Conservation (phyloP, 768 basidiomycete genomes). For the Pholiota molesta region DNA sequence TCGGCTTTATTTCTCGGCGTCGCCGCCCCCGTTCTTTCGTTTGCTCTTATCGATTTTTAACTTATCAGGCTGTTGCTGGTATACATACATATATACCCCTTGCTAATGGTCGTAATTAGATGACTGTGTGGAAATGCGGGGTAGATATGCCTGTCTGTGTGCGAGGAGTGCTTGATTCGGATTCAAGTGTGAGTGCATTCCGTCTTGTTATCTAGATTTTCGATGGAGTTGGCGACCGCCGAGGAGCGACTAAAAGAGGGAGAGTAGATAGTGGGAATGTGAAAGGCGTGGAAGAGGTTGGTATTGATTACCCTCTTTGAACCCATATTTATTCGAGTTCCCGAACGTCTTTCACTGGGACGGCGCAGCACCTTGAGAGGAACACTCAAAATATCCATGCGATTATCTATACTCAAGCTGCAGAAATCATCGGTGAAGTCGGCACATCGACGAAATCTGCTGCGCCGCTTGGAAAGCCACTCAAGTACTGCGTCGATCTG, state of each 20-base stretch:
- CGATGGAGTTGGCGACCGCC: not conserved
- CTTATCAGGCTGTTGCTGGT: conserved; percentile 16
- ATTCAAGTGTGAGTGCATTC: too few relatives aligned
- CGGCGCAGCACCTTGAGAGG: not conserved
- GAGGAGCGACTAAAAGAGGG: not conserved
- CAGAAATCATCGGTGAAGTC: not conserved
- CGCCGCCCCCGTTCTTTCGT: not conserved
- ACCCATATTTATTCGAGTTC: not conserved
- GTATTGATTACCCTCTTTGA: not conserved
- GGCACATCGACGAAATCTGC: not conserved
- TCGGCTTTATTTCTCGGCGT: conserved; percentile 7
- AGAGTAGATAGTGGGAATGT: not conserved
- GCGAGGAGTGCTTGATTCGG: not conserved
- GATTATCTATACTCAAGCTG: not conserved
- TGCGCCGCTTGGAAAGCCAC: not conserved
- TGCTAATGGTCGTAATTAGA: conserved; percentile 17
- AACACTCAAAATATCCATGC: not conserved
- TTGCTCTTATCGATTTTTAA: not conserved
- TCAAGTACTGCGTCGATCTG: too few relatives aligned
- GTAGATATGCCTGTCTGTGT: not conserved
- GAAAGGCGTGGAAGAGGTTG: not conserved
- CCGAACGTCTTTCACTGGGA: not conserved
- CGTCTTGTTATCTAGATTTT: not conserved
- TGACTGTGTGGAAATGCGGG: not conserved
- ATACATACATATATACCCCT: conserved; percentile 18